A percentile compares a stretch with the other conserved stretches of the same genome.
Conservation (phyloP, 139 green algal species). For the Chlorella sorokiniana region DNA sequence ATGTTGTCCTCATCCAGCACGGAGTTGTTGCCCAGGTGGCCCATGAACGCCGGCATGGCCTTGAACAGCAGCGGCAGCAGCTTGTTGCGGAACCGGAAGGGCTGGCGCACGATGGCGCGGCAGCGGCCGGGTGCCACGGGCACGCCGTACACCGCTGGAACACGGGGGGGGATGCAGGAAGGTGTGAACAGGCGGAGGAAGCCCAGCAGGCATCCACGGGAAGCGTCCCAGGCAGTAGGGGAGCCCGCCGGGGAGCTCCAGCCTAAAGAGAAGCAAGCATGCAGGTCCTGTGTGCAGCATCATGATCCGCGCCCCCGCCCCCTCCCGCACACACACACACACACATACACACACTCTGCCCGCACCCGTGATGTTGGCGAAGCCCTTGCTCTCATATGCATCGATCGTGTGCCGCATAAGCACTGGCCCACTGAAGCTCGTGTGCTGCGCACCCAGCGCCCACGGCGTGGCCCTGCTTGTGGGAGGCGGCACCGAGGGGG, state of each 20-base stretch:
- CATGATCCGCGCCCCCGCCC: background rate
- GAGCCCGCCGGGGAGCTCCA: no score
- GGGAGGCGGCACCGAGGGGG: background rate
- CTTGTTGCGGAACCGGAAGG: conserved; percentile 59
- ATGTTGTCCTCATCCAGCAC: conserved; percentile 58
- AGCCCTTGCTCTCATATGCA: conserved; percentile 41
- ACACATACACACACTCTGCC: background rate
- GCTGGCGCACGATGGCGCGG: conserved; percentile 52
- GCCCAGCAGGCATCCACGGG: no score
- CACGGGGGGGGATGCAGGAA: background rate
- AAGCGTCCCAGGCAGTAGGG: no score
- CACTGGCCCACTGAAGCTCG: conserved; percentile 35
- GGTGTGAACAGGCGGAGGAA: background rate
- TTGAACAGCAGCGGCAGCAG: conserved; percentile 34
- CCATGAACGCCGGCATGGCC: conserved; percentile 34
- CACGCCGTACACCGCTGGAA: conserved; percentile 45
- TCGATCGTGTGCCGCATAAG: conserved; percentile 60
- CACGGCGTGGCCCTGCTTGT: conserved; percentile 41
- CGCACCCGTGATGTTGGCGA: conserved; percentile 56
- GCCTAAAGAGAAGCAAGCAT: background rate
- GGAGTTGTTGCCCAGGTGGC: conserved; percentile 51
- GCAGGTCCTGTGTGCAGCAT: background rate
- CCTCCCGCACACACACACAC: background rate
- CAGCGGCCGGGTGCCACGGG: conserved; percentile 47
- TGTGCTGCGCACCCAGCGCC: conserved; percentile 51